Conservation (phyloP, 1,284 basidiomycete genomes). For the Ceratobasidium papillatum region DNA sequence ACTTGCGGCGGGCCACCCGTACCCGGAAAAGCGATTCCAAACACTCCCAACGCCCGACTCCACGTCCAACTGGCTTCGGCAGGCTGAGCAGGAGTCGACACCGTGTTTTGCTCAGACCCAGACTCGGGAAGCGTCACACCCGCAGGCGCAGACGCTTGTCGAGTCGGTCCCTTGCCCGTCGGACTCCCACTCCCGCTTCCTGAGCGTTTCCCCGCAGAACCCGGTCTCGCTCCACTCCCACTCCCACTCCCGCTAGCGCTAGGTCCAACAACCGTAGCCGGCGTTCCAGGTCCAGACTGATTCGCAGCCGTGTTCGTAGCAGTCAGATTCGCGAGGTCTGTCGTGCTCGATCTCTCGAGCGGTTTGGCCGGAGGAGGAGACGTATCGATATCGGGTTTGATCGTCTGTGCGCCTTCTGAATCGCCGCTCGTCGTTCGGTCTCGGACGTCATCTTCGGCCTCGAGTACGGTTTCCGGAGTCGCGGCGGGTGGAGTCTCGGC, state of each 20-base stretch:
- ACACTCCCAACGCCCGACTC: constrained; percentile 6
- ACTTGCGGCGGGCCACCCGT: not conserved
- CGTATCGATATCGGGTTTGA: not conserved
- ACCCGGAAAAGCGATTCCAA: constrained; percentile 7
- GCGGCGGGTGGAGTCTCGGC: not conserved
- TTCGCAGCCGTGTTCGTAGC: constrained; percentile 23
- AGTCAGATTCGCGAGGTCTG: constrained; percentile 19
- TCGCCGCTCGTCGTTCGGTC: constrained; percentile 25
- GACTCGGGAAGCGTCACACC: not conserved
- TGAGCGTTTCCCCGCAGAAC: not conserved
- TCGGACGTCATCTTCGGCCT: not conserved
- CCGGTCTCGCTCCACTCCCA: not conserved
- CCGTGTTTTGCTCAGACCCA: not conserved
- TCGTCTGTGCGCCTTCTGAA: constrained; percentile 18
- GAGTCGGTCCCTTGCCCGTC: not conserved
- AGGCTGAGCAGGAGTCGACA: not conserved
- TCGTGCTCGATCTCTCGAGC: not conserved
- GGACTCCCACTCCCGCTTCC: not conserved
- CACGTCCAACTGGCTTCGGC: constrained; percentile 1
- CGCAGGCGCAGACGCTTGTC: not conserved
- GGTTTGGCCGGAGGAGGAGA: not conserved
- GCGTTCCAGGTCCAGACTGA: not conserved
- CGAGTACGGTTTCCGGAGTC: not conserved
- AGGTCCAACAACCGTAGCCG: not conserved
- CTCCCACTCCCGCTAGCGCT: not conserved